phyloP scores from a whole-genome alignment of 2,329 filamentous ascomycete genomes.

The Sordariomycetes sp. region DNA sequence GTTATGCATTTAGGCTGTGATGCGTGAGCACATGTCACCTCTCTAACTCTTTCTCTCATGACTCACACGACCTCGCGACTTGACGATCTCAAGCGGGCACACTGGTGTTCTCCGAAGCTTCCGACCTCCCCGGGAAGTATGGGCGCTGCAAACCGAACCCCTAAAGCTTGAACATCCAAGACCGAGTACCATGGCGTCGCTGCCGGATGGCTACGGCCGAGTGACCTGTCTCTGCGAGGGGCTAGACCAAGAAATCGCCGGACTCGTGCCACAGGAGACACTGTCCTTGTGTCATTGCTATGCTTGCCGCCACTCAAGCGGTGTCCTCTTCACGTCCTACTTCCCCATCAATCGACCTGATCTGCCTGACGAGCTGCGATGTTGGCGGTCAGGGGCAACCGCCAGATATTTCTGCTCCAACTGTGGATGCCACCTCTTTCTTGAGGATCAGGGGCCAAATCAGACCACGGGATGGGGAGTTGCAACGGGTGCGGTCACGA shows the following conservation, averaged over 20 bases:
- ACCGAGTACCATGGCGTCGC: too few relatives aligned
- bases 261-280: too few relatives aligned
- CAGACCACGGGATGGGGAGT: constrained; percentile 18
- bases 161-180: too few relatives aligned
- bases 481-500: constrained; percentile 25
- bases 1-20: too few relatives aligned
- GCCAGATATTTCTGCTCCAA: constrained; percentile 2
- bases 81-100: too few relatives aligned
- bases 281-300: constrained; percentile 21
- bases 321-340: constrained; percentile 28
- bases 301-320: constrained; percentile 20
- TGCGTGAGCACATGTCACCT: too few relatives aligned
- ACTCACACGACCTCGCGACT: too few relatives aligned
- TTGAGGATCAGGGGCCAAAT: neutral
- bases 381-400: constrained; percentile 1
- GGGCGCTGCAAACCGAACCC: too few relatives aligned
- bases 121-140: too few relatives aligned
- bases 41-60: too few relatives aligned
- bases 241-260: neutral
- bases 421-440: constrained; percentile 2
- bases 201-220: too few relatives aligned
- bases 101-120: too few relatives aligned
- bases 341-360: constrained; percentile 13
- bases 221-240: neutral
- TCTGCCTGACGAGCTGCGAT: constrained; percentile 6